phyloP scores from a whole-genome alignment of 805 yeast species.

The Metschnikowia cerradonensis region DNA sequence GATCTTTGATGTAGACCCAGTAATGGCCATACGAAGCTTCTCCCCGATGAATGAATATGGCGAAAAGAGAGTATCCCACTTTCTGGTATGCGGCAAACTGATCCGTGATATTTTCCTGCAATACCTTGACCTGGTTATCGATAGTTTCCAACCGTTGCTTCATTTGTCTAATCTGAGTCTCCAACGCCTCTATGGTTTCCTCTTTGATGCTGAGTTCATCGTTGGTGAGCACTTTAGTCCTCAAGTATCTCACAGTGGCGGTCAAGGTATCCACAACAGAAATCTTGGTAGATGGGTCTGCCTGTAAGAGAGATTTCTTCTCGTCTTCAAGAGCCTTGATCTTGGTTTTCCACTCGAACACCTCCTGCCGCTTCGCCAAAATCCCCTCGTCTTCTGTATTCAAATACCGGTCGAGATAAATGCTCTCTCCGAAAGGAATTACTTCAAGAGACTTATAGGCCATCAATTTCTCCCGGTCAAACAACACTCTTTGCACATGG shows the following conservation, averaged over 20 bases:
- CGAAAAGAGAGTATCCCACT: constrained; percentile 79
- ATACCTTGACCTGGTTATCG: constrained; percentile 36
- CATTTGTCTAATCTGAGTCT: constrained; percentile 43
- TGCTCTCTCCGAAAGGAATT: constrained; percentile 68
- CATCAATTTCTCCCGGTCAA: constrained; percentile 65
- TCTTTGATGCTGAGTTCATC: constrained; percentile 35
- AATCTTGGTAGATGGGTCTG: constrained; percentile 35
- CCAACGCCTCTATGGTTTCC: constrained; percentile 46
- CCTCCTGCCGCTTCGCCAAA: constrained; percentile 50
- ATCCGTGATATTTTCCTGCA: constrained; percentile 47
- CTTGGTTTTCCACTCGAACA: constrained; percentile 59
- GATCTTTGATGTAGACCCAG: constrained; percentile 90
- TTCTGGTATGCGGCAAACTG: constrained; percentile 61
- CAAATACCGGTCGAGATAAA: constrained; percentile 85
- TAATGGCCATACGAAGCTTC: constrained; percentile 96
- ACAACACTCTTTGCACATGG: constrained; percentile 92
- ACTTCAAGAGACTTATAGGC: constrained; percentile 83
- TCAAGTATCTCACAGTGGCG: constrained; percentile 55
- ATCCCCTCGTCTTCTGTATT: constrained; percentile 61
- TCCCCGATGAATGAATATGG: constrained; percentile 92
- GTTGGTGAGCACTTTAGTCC: constrained; percentile 37
- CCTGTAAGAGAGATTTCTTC: constrained; percentile 38
- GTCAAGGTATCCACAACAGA: constrained; percentile 41
- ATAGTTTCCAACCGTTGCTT: constrained; percentile 43
- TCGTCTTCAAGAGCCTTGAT: constrained; percentile 42